Evolutionary conservation across 306 rosid species (phyloP).

Genomic region (Heteromeles arbutifolia): DNA sequence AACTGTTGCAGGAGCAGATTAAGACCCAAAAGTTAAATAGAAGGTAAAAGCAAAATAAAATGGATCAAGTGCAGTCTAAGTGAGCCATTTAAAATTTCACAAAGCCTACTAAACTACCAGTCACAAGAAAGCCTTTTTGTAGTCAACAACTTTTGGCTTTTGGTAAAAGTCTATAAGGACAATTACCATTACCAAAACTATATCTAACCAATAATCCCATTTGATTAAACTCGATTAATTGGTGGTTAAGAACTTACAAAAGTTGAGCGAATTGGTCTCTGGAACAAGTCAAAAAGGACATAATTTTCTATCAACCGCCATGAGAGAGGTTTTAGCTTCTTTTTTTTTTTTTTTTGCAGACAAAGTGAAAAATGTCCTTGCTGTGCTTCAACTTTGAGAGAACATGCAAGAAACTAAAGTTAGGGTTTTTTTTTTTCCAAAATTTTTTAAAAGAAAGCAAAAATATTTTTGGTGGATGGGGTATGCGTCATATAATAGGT

Average conservation of each 20-base stretch:
- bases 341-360: neutral
- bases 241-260: neutral
- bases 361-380: constrained; percentile 16
- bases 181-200: constrained; percentile 24
- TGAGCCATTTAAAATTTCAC: neutral
- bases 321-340: constrained; percentile 11
- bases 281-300: constrained; percentile 15
- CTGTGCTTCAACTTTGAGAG: constrained; percentile 37
- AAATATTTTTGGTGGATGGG: neutral
- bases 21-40: neutral
- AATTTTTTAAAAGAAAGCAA: neutral
- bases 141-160: constrained; percentile 13
- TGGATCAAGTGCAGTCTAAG: constrained; percentile 13
- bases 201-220: constrained; percentile 18
- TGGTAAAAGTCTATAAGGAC: constrained; percentile 12
- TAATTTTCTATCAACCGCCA: constrained; percentile 3
- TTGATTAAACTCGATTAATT: constrained; percentile 6
- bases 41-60: neutral
- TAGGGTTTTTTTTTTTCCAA: neutral
- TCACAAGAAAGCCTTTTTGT: neutral
- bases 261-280: neutral
- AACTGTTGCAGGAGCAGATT: neutral
- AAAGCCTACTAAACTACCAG: neutral
- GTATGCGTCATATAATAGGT: neutral
- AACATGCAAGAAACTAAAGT: constrained; percentile 22